phyloP scores from a whole-genome alignment of 2,329 filamentous ascomycete genomes.

The Aspergillus sergii region DNA sequence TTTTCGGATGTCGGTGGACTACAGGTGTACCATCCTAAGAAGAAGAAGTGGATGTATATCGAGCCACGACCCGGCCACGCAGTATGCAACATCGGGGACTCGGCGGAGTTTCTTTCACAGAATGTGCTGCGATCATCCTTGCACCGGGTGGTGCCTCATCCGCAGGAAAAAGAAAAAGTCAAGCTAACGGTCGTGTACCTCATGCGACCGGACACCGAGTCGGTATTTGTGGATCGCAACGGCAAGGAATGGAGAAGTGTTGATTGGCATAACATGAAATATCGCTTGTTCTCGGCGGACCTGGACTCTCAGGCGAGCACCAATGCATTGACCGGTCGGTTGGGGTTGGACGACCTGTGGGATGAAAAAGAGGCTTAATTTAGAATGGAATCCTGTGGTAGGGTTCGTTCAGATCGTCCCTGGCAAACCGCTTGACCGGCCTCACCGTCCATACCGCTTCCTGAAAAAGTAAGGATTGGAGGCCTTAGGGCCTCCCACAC shows the following conservation, averaged over 20 bases:
- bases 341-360: no score
- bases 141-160: constrained; percentile 10
- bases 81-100: not conserved
- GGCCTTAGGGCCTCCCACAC: no score
- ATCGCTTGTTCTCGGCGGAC: not conserved
- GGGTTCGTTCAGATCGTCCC: no score
- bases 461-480: no score
- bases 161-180: constrained; percentile 5
- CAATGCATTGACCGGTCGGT: no score
- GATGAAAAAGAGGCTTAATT: no score
- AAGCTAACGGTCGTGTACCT: constrained; percentile 15
- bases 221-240: not conserved
- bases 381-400: no score
- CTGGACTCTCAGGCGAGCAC: not conserved
- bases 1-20: not conserved
- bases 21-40: not conserved
- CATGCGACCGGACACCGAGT: constrained; percentile 5
- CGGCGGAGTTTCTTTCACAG: not conserved
- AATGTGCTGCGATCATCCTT: not conserved
- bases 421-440: no score
- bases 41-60: not conserved
- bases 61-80: not conserved
- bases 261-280: not conserved
- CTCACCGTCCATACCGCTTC: no score
- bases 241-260: not conserved